These are phyloP conservation scores for Sambucus nigra DNA, from an alignment of 129 eudicot genomes.

Conservation along the genomic window DNA sequence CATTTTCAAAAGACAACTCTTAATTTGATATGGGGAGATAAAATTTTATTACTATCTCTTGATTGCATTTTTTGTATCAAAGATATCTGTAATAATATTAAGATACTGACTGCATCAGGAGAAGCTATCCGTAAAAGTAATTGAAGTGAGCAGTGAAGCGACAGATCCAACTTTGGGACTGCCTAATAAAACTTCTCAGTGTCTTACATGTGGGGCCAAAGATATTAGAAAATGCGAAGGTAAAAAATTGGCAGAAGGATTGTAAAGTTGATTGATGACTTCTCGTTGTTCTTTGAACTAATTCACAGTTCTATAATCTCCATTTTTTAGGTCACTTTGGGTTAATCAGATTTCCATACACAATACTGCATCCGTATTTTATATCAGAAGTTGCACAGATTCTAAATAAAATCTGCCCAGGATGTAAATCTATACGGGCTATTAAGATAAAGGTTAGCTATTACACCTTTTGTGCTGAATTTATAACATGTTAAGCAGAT, in stretches of 20 bases:
- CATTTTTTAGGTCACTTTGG: slow-evolving; percentile 76
- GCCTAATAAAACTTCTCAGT: slow-evolving; percentile 61
- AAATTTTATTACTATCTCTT: background rate
- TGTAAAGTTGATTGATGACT: slow-evolving; percentile 4
- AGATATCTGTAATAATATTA: background rate
- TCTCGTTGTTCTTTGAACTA: background rate
- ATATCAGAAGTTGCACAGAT: slow-evolving; percentile 61
- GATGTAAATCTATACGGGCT: slow-evolving; percentile 50
- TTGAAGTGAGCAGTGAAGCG: slow-evolving; percentile 48
- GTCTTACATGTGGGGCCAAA: slow-evolving; percentile 78
- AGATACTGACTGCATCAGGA: slow-evolving; percentile 36
- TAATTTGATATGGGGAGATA: background rate
- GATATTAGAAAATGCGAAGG: slow-evolving; percentile 68
- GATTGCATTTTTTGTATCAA: background rate
- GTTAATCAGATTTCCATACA: slow-evolving; percentile 52
- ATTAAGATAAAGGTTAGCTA: slow-evolving; percentile 69
- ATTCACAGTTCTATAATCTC: background rate
- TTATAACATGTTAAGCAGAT: background rate
- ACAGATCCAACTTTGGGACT: slow-evolving; percentile 73
- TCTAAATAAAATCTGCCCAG: slow-evolving; percentile 77
- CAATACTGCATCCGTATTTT: slow-evolving; percentile 74
- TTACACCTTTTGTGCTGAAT: slow-evolving; percentile 17
- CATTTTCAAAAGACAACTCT: background rate
- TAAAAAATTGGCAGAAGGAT: slow-evolving; percentile 2
- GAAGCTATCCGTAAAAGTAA: slow-evolving; percentile 43